phyloP scores from a whole-genome alignment of 495 filamentous ascomycete genomes.

The Aspergillus saccharolyticus region DNA sequence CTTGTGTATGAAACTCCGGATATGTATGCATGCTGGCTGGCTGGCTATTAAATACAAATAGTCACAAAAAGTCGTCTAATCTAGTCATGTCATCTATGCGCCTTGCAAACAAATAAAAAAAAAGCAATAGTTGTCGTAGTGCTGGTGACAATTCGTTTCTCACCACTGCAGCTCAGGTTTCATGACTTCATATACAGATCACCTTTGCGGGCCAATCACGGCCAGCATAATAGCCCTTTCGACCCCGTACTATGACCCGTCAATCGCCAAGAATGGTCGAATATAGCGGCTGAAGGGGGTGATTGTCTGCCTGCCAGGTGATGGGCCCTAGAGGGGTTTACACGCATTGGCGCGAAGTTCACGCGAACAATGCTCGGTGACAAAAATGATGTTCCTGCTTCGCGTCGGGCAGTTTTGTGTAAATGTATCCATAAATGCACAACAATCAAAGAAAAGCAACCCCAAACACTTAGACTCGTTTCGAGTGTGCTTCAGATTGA shows the following conservation, averaged over 20 bases:
- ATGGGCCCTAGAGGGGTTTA: neutral
- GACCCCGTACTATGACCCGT: neutral
- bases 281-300: neutral
- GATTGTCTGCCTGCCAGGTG: neutral
- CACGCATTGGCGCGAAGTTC: neutral
- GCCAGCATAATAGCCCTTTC: neutral
- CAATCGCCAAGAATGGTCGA: neutral
- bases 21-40: neutral
- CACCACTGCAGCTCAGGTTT: neutral
- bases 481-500: constrained; percentile 22
- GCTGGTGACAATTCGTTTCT: neutral
- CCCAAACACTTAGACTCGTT: constrained; percentile 22
- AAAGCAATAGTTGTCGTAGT: neutral
- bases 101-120: neutral
- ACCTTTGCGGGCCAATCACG: neutral
- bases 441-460: neutral
- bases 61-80: constrained; percentile 12
- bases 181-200: neutral
- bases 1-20: neutral
- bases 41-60: constrained; percentile 1
- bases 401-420: neutral
- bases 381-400: neutral
- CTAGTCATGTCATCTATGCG: constrained; percentile 21
- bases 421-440: neutral
- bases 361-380: neutral